Conservation (phyloP, 2,329 filamentous ascomycete genomes). For the Talaromyces sp. region DNA sequence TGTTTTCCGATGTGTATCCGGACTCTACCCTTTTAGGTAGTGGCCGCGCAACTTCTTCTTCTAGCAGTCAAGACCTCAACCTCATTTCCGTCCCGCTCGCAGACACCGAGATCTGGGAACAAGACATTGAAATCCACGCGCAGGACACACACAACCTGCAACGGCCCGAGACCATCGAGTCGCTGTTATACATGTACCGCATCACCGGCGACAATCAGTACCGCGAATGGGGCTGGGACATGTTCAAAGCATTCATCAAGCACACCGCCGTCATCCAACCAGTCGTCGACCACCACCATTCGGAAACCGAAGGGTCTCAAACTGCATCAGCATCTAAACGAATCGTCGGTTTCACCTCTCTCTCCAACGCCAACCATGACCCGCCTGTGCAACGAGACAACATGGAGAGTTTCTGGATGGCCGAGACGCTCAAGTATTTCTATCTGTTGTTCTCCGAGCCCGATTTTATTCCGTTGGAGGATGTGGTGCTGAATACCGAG, state of each 20-base stretch:
- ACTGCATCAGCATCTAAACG: background rate
- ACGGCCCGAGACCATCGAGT: constrained; percentile 93
- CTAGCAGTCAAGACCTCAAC: constrained; percentile 22
- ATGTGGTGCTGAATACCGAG: constrained; percentile 93
- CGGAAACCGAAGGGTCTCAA: background rate
- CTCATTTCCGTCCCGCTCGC: constrained; percentile 31
- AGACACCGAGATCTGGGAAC: constrained; percentile 52
- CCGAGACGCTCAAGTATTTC: constrained; percentile 96
- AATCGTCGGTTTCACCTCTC: constrained; percentile 67
- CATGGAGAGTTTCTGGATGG: constrained; percentile 99
- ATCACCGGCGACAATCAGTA: constrained; percentile 89
- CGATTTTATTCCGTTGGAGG: constrained; percentile 76
- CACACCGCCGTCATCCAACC: constrained; percentile 74
- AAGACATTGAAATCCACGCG: constrained; percentile 74
- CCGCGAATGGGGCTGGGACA: constrained; percentile 96
- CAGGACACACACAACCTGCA: constrained; percentile 91
- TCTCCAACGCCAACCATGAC: constrained; percentile 66
- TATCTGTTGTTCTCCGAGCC: constrained; percentile 87
- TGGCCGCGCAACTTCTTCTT: background rate
- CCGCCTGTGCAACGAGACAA: constrained; percentile 73
- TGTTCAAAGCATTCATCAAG: constrained; percentile 88
- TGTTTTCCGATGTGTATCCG: constrained; percentile 34
- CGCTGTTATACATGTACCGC: constrained; percentile 96
- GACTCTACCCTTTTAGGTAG: constrained; percentile 20
- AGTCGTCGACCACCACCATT: constrained; percentile 27